These are phyloP conservation scores for Seminavis robusta DNA, from an alignment of 108 stramenopile genomes.

Conservation along the genomic window DNA sequence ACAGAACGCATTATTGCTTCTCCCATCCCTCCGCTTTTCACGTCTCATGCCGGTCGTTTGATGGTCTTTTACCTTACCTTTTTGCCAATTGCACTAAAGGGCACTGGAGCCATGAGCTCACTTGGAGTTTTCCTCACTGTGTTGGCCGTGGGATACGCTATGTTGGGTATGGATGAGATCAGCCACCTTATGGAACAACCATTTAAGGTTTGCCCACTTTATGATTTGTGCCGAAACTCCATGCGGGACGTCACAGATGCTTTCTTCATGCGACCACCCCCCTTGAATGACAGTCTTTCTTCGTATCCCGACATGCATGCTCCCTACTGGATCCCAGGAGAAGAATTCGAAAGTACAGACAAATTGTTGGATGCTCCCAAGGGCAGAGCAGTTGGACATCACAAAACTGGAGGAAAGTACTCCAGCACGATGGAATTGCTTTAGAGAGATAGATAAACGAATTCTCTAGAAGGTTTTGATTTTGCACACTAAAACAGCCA, in stretches of 20 bases:
- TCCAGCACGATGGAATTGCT: too few relatives aligned
- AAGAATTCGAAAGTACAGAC: too few relatives aligned
- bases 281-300: constrained; percentile 31
- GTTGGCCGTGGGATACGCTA: constrained; percentile 39
- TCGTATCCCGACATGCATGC: constrained; percentile 7
- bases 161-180: constrained; percentile 56
- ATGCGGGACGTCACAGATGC: constrained; percentile 37
- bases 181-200: constrained; percentile 48
- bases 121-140: constrained; percentile 15
- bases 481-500: too few relatives aligned
- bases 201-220: constrained; percentile 37
- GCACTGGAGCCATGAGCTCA: constrained; percentile 14
- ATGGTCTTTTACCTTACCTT: constrained; percentile 38
- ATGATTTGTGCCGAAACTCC: background rate
- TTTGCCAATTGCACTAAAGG: constrained; percentile 34
- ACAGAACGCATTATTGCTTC: constrained; percentile 35
- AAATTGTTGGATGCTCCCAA: too few relatives aligned
- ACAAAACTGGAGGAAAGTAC: too few relatives aligned
- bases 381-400: too few relatives aligned
- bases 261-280: constrained; percentile 28
- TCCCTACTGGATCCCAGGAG: too few relatives aligned
- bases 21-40: constrained; percentile 48
- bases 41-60: constrained; percentile 35
- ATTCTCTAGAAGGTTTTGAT: too few relatives aligned
- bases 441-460: too few relatives aligned